These are phyloP conservation scores for Chalciporus piperatus DNA, from an alignment of 768 basidiomycete species.

Conservation along the genomic window DNA sequence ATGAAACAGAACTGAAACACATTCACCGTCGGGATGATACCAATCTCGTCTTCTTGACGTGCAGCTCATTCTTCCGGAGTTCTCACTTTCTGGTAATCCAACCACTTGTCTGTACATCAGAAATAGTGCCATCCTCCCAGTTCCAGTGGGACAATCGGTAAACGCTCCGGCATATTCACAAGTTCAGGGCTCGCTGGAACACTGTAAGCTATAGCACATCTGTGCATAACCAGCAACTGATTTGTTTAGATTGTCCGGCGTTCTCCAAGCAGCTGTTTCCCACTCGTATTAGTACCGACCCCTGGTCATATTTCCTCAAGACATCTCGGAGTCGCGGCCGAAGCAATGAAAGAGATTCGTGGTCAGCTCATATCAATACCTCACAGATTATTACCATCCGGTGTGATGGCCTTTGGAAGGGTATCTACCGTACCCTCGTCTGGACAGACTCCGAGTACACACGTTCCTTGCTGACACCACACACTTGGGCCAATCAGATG, in stretches of 20 bases:
- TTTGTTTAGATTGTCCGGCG: conserved; percentile 53
- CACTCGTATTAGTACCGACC: neutral
- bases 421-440: conserved; percentile 56
- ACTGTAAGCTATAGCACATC: conserved; percentile 38
- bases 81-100: too few species aligned
- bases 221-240: neutral
- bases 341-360: neutral
- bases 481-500: conserved; percentile 77
- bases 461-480: conserved; percentile 2
- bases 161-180: conserved; percentile 76
- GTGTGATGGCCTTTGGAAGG: conserved; percentile 64
- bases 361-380: conserved; percentile 4
- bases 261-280: conserved; percentile 61
- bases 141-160: too few species aligned
- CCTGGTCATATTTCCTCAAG: conserved; percentile 28
- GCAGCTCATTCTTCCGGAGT: too few species aligned
- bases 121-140: too few species aligned
- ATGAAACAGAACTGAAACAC: too few species aligned
- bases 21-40: too few species aligned
- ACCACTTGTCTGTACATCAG: too few species aligned
- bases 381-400: conserved; percentile 54
- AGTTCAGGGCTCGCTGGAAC: too few species aligned
- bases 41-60: too few species aligned
- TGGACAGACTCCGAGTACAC: conserved; percentile 32
- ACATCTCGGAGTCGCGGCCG: conserved; percentile 51